Percentiles rank a stretch among this genome's conserved stretches.
Conservation (phyloP, 140 eudicot genomes). For the Anethum foeniculum region DNA sequence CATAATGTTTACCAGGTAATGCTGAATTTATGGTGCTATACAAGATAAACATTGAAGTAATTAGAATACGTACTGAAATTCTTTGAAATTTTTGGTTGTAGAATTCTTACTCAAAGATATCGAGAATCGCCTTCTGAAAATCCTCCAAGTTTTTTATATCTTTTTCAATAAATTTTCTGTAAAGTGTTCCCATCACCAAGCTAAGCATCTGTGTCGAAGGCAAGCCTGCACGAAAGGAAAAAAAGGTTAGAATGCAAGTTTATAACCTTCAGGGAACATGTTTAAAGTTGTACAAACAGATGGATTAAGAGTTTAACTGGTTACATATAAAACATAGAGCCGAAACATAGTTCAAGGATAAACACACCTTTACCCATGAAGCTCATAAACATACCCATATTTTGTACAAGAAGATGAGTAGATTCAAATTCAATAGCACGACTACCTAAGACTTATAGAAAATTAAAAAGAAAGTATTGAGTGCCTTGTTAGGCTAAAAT, state of each 20-base stretch:
- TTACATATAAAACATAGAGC: neutral
- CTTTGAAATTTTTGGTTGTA: neutral
- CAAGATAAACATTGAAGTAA: neutral
- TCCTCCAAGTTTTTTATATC: conserved; percentile 62
- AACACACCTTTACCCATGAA: conserved; percentile 68
- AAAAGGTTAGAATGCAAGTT: neutral
- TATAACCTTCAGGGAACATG: neutral
- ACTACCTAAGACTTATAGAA: conserved; percentile 1
- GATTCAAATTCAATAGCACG: neutral
- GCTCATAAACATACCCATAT: conserved; percentile 76
- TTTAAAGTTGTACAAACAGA: neutral
- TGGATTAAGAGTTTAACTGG: no score
- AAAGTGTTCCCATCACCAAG: conserved; percentile 65
- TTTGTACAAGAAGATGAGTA: conserved; percentile 10
- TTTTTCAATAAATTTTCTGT: conserved; percentile 57
- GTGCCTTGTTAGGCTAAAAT: conserved; percentile 35
- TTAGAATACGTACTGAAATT: neutral
- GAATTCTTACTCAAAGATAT: conserved; percentile 62
- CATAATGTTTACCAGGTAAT: conserved; percentile 89
- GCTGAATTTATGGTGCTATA: conserved; percentile 81
- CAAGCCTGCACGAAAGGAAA: conserved; percentile 37
- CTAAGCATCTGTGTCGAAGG: conserved; percentile 67
- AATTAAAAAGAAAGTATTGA: conserved; percentile 15
- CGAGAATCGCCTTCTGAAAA: conserved; percentile 74
- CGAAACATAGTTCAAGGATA: neutral